Evolutionary conservation across 2,329 filamentous ascomycete genomes (phyloP), one percentile per base, ranked within the genome.

Genomic region (Colletotrichum plurivorum): DNA sequence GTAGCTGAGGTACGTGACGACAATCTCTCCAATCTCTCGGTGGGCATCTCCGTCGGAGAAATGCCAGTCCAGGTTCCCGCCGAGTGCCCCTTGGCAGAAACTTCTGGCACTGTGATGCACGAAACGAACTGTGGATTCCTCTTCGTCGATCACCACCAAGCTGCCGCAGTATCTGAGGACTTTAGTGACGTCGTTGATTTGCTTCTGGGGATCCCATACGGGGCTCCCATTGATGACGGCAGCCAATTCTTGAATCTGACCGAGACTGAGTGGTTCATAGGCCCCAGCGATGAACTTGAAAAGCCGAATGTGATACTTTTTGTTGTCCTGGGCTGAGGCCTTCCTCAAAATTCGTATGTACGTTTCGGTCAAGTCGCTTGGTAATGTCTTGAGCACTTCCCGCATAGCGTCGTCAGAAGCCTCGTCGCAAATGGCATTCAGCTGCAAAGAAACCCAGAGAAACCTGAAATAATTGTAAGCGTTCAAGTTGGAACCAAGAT

Each of bases 161-260:
- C 79, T 75, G 18, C 79, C 78, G 20, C 80, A 82, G 43, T 72
- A 78, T 15, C 67, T 65, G 2, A 81, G 58, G 2, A 71, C 61
- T 0, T 70, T 58, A 31, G 73, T 64, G 0, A 80, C 70, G 16
- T 78, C 66, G 9, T 52, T 27, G 20, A 31, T 31, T 1, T 18
- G 20, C 20, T 77, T 78, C 20, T 46, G 41, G 0, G 71, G 71
- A 15, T 76, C 63, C 77, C 76, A 80, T 1, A 39, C 36, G 0
- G 71, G 56, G 13, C 80, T 70, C 1, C 80, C 79, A 6, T 77
- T 75, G 2, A 67, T 64, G 0, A 84, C 78, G 15, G 80, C 81
- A 0, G 82, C 57, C 5, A 80, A 80, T 73, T 84, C 81, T 18
- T 76, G 74, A 54, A 84, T 71, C 56, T 84, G 78, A 0, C 78